A percentile compares a stretch with the other conserved stretches of the same genome.
These are phyloP conservation scores for Plectosphaerella sp. DNA, from an alignment of 2,329 filamentous ascomycete genomes.

Conservation along the genomic window DNA sequence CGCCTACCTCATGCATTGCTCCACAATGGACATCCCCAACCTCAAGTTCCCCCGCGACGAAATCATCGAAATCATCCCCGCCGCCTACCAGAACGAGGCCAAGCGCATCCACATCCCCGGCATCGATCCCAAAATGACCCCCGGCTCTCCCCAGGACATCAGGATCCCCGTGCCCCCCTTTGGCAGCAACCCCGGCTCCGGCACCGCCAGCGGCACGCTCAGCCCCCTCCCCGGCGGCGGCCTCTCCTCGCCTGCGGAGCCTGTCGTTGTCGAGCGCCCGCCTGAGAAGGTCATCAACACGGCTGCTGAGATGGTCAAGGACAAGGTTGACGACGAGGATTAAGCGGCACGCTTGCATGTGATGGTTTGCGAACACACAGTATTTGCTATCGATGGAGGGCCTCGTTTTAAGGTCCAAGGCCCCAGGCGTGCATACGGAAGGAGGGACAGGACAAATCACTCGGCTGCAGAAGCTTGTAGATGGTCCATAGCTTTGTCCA, in stretches of 20 bases:
- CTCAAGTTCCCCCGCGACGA: slow-evolving; percentile 93
- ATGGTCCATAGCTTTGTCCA: no score
- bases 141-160: slow-evolving; percentile 75
- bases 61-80: slow-evolving; percentile 98
- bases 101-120: slow-evolving; percentile 83
- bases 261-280: slow-evolving; percentile 29
- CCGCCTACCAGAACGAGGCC: slow-evolving; percentile 94
- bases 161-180: slow-evolving; percentile 63
- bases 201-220: slow-evolving; percentile 33
- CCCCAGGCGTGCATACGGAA: no score
- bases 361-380: no score
- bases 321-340: slow-evolving; percentile 50
- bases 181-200: slow-evolving; percentile 16
- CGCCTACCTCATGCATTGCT: slow-evolving; percentile 97
- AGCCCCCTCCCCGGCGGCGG: slow-evolving; percentile 38
- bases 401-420: no score
- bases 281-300: slow-evolving; percentile 47
- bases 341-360: slow-evolving; percentile 15
- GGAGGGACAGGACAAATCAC: no score
- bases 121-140: slow-evolving; percentile 62
- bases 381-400: no score
- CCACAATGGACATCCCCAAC: slow-evolving; percentile 87
- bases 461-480: no score
- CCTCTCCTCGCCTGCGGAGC: slow-evolving; percentile 41
- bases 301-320: slow-evolving; percentile 44